A percentile compares a stretch with the other conserved stretches of the same genome.
phyloP scores from a whole-genome alignment of 2,329 filamentous ascomycete species.

The Septoria linicola region DNA sequence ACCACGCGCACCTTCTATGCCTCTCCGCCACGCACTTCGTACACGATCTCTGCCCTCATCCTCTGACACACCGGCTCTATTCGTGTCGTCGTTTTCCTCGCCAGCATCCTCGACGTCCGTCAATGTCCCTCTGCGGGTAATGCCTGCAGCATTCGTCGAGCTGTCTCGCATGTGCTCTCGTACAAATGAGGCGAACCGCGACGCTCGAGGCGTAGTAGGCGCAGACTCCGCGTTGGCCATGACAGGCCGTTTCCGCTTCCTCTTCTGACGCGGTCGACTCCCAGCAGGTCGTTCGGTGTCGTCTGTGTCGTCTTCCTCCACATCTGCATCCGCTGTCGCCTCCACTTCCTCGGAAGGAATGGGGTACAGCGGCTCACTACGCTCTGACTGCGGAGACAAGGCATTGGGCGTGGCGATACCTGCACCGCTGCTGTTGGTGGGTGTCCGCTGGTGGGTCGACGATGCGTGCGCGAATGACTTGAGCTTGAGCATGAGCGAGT shows the following conservation, averaged over 20 bases:
- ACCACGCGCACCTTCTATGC: constrained; percentile 48
- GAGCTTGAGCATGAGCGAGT: constrained; percentile 35
- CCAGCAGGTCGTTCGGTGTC: constrained; percentile 47
- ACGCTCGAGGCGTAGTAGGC: constrained; percentile 63
- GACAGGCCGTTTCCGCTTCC: constrained; percentile 60
- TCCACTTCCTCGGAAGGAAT: constrained; percentile 49
- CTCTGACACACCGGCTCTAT: constrained; percentile 50
- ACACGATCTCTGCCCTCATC: constrained; percentile 52
- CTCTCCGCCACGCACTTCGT: constrained; percentile 48
- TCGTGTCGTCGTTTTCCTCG: constrained; percentile 38
- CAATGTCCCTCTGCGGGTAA: constrained; percentile 54
- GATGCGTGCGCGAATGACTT: constrained; percentile 32
- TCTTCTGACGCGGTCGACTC: constrained; percentile 61
- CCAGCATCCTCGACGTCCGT: constrained; percentile 35
- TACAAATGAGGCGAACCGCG: constrained; percentile 52
- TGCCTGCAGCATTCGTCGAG: constrained; percentile 60
- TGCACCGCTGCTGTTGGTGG: constrained; percentile 13
- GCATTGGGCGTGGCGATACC: constrained; percentile 28
- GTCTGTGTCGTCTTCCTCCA: constrained; percentile 41
- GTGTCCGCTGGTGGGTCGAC: constrained; percentile 10
- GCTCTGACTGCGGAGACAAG: constrained; percentile 36
- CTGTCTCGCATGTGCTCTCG: constrained; percentile 48
- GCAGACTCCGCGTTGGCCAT: constrained; percentile 60
- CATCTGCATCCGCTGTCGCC: constrained; percentile 45
- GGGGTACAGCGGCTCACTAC: constrained; percentile 35